Evolutionary conservation across 345 rosid species (phyloP).

Genomic region (Psidium friedrichsthalianum): DNA sequence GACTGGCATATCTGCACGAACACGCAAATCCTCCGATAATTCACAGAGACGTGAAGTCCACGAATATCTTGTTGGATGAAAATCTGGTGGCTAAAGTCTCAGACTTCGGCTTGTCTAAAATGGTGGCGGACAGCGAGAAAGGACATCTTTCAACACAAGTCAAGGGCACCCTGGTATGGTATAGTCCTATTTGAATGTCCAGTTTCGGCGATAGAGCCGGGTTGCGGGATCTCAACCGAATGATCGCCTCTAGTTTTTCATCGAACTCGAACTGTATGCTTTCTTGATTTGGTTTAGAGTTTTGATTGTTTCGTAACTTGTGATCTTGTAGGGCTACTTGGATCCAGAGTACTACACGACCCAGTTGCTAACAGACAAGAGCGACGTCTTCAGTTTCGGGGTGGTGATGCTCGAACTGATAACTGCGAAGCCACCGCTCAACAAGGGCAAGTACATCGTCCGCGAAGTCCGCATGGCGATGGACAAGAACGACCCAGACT

Average conservation of each 20-base stretch:
- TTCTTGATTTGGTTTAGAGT: background rate
- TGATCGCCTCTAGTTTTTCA: background rate
- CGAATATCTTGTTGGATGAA: constrained; percentile 15
- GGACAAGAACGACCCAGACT: constrained; percentile 4
- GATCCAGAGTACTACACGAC: constrained; percentile 24
- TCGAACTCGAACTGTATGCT: background rate
- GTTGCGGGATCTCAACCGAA: background rate
- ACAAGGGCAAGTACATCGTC: constrained; percentile 13
- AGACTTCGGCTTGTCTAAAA: constrained; percentile 21
- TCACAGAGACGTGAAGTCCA: constrained; percentile 21
- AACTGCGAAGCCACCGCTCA: constrained; percentile 11
- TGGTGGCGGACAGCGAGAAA: constrained; percentile 2
- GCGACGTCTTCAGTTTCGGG: constrained; percentile 24
- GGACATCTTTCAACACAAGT: constrained; percentile 15
- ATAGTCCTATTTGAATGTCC: background rate
- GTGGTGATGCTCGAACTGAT: constrained; percentile 19
- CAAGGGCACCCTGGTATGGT: constrained; percentile 16
- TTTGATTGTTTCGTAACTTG: background rate
- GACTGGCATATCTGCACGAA: constrained; percentile 24
- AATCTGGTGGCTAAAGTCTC: constrained; percentile 17
- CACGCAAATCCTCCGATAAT: constrained; percentile 20
- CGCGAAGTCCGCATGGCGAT: constrained; percentile 2
- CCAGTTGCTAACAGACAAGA: constrained; percentile 16
- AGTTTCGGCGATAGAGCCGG: background rate
- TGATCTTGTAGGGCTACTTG: constrained; percentile 13